Evolutionary conservation across 139 green algal species (phyloP), one percentile per base, ranked within the genome.

Genomic region (Chlorella sp.): DNA sequence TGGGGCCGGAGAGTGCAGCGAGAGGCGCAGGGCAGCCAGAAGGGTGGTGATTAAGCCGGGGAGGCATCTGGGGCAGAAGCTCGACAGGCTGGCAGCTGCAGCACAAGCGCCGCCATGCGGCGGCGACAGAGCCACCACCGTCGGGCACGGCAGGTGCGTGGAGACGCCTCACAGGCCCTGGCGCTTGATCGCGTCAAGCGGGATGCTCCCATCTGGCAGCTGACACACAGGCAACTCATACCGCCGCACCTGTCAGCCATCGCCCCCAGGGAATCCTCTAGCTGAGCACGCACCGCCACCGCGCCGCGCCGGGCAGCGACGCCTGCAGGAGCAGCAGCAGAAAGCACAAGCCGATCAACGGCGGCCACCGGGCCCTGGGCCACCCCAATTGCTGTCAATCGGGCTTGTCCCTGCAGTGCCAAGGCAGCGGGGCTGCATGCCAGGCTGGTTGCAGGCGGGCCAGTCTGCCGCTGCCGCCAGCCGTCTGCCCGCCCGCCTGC

Each of bases 201-300:
- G 48, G 48, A 5, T 57, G 5, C 9, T 9, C 5, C 48, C 48
- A 57, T 5, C 7, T 16, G 48, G 48, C 48, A 16, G 48, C 48
- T 16, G 9, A 57, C 48, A 57, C 48, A 57, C 48, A 9, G 26
- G n/a, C 73, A 42, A 7, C n/a, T 14, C 53, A 32, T 48, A 15
- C 53, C 18, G 11, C 0, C 81, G 4, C 61, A 87, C 83, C 83
- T 87, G 83, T 87, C 83, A n/a, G 24, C 64, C 9, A 48, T n/a
- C 7, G 66, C 84, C 9, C 39, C 84, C 66, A 81, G 22, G 19
- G 68, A 68, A 34, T 88, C 68, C 68, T 88, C 84, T 16, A 88
- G 84, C 39, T 68, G 39, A 0, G 84, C 84, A n/a, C 84, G 84
- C 40, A 66, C 84, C 28, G 84, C 68, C 15, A 88, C 84, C 4